Conservation (phyloP, 805 yeast species). For the Pichia eremophila region DNA sequence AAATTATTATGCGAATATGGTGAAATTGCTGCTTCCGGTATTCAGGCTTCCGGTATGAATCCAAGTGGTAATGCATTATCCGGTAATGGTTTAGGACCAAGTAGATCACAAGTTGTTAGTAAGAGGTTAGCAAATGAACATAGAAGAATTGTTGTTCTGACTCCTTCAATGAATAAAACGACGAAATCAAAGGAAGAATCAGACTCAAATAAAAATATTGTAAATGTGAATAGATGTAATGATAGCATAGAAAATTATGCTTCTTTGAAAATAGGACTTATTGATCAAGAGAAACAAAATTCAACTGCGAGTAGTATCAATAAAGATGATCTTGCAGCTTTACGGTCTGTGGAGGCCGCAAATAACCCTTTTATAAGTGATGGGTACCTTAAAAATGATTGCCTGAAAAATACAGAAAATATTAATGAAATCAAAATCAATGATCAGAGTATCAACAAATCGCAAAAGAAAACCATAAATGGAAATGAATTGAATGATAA, state of each 20-base stretch:
- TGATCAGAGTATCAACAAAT: no score
- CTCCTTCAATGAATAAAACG: constrained; percentile 1
- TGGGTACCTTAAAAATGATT: neutral
- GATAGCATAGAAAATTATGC: neutral
- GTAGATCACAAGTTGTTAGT: constrained; percentile 46
- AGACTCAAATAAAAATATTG: neutral
- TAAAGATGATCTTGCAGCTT: constrained; percentile 8
- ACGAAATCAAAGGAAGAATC: neutral
- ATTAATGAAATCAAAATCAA: neutral
- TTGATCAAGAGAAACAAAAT: neutral
- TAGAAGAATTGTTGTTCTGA: constrained; percentile 8
- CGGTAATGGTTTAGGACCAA: constrained; percentile 51
- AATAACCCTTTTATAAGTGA: constrained; percentile 4
- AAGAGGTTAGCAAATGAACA: constrained; percentile 34
- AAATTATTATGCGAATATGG: constrained; percentile 32
- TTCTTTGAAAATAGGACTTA: neutral
- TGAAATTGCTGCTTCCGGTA: constrained; percentile 57
- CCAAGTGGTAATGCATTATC: constrained; percentile 21
- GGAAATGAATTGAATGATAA: neutral
- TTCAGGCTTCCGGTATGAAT: constrained; percentile 20
- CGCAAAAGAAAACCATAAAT: neutral
- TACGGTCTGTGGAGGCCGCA: constrained; percentile 10
- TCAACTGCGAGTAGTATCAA: neutral
- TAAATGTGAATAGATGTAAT: neutral
- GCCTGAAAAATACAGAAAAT: neutral